phyloP scores from a whole-genome alignment of 2,329 filamentous ascomycete genomes.

The Fusarium torulosum region DNA sequence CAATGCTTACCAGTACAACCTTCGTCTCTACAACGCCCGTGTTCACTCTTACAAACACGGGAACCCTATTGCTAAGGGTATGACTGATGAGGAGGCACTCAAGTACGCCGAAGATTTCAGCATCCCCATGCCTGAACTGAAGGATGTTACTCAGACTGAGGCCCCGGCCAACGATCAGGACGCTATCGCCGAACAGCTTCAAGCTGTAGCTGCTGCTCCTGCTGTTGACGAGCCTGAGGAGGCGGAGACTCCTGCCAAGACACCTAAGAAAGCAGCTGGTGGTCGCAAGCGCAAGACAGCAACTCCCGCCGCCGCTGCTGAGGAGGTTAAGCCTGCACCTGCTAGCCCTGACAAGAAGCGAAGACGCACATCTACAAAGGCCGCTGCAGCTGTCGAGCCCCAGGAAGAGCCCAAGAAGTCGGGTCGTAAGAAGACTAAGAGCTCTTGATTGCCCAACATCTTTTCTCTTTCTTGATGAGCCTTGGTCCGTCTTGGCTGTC shows the following conservation, averaged over 20 bases:
- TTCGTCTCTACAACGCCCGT: conserved; percentile 73
- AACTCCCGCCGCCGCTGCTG: conserved; percentile 58
- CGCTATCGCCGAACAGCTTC: conserved; percentile 70
- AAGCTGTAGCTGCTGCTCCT: conserved; percentile 56
- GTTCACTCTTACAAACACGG: conserved; percentile 74
- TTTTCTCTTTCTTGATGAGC: conserved; percentile 36
- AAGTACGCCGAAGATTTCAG: conserved; percentile 70
- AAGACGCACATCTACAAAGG: conserved; percentile 68
- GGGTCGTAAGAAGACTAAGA: conserved; percentile 69
- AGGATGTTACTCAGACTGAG: conserved; percentile 55
- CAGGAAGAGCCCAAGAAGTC: conserved; percentile 72
- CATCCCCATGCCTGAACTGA: conserved; percentile 66
- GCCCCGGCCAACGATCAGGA: conserved; percentile 62
- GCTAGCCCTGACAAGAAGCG: conserved; percentile 74
- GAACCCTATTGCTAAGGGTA: conserved; percentile 69
- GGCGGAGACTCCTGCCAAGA: conserved; percentile 64
- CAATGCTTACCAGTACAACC: conserved; percentile 75
- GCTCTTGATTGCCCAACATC: conserved; percentile 48
- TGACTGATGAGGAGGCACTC: conserved; percentile 71
- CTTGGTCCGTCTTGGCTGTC: conserved; percentile 25
- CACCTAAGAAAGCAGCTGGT: conserved; percentile 66
- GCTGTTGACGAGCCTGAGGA: conserved; percentile 58
- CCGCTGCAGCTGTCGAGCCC: conserved; percentile 62
- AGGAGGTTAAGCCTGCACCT: conserved; percentile 58
- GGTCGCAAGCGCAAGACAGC: conserved; percentile 70